phyloP scores from a whole-genome alignment of 371 early-diverging fungal species.

The Homolaphlyctis polyrhiza region DNA sequence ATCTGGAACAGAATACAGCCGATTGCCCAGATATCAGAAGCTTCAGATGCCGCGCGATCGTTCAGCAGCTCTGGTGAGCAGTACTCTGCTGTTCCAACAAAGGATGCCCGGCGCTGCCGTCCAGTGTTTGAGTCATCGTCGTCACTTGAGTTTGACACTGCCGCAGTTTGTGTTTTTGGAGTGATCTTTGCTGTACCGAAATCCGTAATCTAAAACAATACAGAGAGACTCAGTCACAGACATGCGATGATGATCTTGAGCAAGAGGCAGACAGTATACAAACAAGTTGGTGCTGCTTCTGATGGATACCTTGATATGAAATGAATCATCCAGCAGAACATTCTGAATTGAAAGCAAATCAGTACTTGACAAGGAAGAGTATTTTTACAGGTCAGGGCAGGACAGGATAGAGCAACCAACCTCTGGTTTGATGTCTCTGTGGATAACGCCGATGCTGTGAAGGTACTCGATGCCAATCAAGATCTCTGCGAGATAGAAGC shows the following conservation, averaged over 20 bases:
- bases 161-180: background rate
- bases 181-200: conserved; percentile 95
- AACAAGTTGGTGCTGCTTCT: background rate
- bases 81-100: conserved; percentile 96
- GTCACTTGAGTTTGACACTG: background rate
- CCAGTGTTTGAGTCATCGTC: background rate
- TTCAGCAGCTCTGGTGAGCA: conserved; percentile 95
- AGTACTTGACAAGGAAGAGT: background rate
- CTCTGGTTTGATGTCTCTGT: conserved; percentile 89
- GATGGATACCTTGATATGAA: conserved; percentile 90
- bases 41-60: conserved; percentile 69
- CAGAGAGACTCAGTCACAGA: background rate
- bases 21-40: conserved; percentile 96
- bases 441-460: conserved; percentile 75
- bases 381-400: conserved; percentile 3
- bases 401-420: conserved; percentile 31
- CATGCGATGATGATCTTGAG: background rate
- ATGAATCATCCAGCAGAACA: conserved; percentile 72
- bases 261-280: background rate
- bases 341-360: conserved; percentile 37
- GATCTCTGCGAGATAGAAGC: conserved; percentile 89
- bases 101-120: conserved; percentile 61
- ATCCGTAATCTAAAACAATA: conserved; percentile 63
- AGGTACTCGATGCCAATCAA: conserved; percentile 78
- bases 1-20: conserved; percentile 98